Evolutionary conservation across 805 yeast genomes (phyloP), one percentile per base, ranked within the genome.

Genomic region (Hanseniaspora lachancei): DNA sequence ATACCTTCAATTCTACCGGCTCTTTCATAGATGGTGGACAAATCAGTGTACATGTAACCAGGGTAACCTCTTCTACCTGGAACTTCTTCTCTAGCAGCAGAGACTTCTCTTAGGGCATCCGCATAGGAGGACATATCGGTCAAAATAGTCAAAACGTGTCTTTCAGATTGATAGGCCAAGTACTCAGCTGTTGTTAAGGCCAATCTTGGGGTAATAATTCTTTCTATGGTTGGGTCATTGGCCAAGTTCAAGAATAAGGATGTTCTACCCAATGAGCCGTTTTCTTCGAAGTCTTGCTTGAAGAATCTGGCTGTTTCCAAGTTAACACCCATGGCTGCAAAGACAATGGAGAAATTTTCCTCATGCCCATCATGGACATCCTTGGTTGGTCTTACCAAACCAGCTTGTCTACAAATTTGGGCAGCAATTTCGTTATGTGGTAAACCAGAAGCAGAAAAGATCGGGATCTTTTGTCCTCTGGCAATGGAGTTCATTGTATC

Each of bases 21-120:
- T 78, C 99, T 87, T 77, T 93, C 99, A 72, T 93, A 93, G 67
- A 93, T 89, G 53, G 97, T 93, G 52, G 97, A 87, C 77, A 93
- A 87, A 84, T 93, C 99, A 49, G 99, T 93, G 76, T 93, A 93
- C 99, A 93, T 93, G 73, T 93, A 93, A 86, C 99, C 99, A 61
- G 99, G 99, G 74, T 93, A 93, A 78, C 99, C 99, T 83, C 99
- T 89, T 81, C 99, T 89, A 79, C 99, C 99, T 69, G 98, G 98
- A 48, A 93, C 98, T 76, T 95, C 98, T 75, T 93, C 99, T 79
- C 99, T 89, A 49, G 99, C 99, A 59, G 99, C 98, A 60, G 97
- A 89, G 52, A 93, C 98, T 77, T 93, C 99, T 83, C 99, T 89
- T 69, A 93, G 77, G 42, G 99, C 99, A 72, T 93, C 99, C 42